A percentile compares a stretch with the other conserved stretches of the same genome.
These are phyloP conservation scores for Podochytrium sp. DNA, from an alignment of 192 early-diverging fungal species.

Conservation along the genomic window DNA sequence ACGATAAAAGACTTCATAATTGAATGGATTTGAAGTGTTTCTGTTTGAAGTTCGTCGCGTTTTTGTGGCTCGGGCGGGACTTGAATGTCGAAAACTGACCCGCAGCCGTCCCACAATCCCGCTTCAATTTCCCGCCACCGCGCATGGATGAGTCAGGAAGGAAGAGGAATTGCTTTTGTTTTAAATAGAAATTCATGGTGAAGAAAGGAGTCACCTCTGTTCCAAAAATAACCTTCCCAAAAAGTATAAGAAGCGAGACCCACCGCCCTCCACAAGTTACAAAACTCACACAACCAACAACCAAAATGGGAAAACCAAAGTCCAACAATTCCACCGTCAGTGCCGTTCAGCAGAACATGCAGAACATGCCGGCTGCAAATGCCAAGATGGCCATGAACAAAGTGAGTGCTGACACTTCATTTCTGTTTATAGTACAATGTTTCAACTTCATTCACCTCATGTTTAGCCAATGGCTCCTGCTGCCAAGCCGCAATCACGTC, in stretches of 20 bases:
- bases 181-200: no score
- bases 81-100: no score
- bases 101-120: no score
- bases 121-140: no score
- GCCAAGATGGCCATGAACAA: conserved; percentile 14
- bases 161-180: no score
- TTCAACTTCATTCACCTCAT: not conserved
- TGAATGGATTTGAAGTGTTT: no score
- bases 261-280: not conserved
- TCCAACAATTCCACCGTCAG: conserved; percentile 4
- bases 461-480: not conserved
- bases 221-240: not conserved
- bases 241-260: not conserved
- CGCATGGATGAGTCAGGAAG: no score
- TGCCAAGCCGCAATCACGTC: not conserved
- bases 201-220: not conserved
- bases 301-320: conserved; percentile 5
- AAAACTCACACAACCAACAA: not conserved
- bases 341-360: conserved; percentile 17
- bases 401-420: not conserved
- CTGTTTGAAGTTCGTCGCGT: no score
- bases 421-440: not conserved
- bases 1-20: no score
- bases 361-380: not conserved
- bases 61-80: no score